These are phyloP conservation scores for Amylostereum areolatum DNA, from an alignment of 1,284 basidiomycete species.

Conservation along the genomic window DNA sequence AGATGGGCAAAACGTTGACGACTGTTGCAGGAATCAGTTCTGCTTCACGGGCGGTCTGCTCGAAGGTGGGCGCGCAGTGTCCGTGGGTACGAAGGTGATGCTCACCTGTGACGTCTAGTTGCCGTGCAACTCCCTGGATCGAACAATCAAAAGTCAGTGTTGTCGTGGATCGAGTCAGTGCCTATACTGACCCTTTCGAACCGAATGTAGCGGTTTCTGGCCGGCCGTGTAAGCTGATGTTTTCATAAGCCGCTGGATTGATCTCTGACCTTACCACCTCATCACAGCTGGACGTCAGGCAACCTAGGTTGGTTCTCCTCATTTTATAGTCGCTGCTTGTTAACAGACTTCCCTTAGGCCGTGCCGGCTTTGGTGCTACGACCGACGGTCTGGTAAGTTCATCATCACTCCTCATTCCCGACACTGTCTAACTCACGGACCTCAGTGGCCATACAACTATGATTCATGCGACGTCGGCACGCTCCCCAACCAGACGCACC, in stretches of 20 bases:
- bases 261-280: no score
- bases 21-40: slow-evolving; percentile 37
- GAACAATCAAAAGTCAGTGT: no score
- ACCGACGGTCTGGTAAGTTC: not conserved
- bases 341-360: not conserved
- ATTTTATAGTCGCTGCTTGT: not conserved
- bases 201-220: not conserved
- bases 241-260: no score
- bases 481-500: slow-evolving; percentile 43
- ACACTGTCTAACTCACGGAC: slow-evolving; percentile 41
- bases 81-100: not conserved
- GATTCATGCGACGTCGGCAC: slow-evolving; percentile 71
- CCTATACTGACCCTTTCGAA: not conserved
- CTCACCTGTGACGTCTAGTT: no score
- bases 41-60: slow-evolving; percentile 48
- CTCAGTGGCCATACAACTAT: slow-evolving; percentile 75
- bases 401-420: not conserved
- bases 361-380: not conserved
- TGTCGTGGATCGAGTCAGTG: not conserved
- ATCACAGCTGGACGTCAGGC: no score
- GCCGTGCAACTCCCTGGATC: no score
- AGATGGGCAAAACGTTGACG: slow-evolving; percentile 17
- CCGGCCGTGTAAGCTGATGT: not conserved
- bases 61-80: slow-evolving; percentile 7
- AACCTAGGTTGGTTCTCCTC: not conserved